Conservation (phyloP, 768 basidiomycete genomes). For the Xerocomellus chrysenteron region DNA sequence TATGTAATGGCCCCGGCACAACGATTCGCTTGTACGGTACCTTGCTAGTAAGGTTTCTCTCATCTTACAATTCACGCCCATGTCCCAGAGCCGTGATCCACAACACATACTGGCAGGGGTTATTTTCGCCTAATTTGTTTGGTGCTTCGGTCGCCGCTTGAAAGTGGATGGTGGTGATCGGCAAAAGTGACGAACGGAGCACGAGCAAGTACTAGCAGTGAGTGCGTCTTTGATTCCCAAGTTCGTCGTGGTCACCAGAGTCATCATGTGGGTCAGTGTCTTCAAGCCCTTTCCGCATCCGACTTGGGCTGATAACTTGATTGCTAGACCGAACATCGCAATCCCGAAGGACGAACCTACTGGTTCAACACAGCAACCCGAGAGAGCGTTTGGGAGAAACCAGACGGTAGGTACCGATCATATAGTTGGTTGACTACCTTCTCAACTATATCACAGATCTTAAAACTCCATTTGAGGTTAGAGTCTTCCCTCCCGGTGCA, state of each 20-base stretch:
- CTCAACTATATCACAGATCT: constrained; percentile 53
- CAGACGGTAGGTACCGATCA: constrained; percentile 62
- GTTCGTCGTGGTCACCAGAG: constrained; percentile 1
- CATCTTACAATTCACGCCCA: too few relatives aligned
- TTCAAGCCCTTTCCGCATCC: not conserved
- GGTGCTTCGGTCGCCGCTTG: constrained; percentile 22
- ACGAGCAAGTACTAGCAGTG: too few relatives aligned
- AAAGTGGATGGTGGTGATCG: constrained; percentile 10
- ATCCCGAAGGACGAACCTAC: constrained; percentile 95
- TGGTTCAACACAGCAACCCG: constrained; percentile 91
- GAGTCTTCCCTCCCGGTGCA: constrained; percentile 9
- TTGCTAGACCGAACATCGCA: constrained; percentile 84
- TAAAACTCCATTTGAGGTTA: constrained; percentile 89
- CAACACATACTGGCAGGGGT: not conserved
- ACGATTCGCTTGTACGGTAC: not conserved
- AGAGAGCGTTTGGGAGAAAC: constrained; percentile 98
- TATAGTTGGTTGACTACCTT: not conserved
- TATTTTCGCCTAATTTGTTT: not conserved
- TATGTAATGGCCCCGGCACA: not conserved
- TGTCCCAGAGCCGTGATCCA: too few relatives aligned
- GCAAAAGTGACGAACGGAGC: not conserved
- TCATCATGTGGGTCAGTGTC: constrained; percentile 33
- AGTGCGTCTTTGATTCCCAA: not conserved
- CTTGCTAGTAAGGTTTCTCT: not conserved
- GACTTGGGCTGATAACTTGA: constrained; percentile 2